These are phyloP conservation scores for Kuraishia piskuri DNA, from an alignment of 805 yeast genomes.

Conservation along the genomic window DNA sequence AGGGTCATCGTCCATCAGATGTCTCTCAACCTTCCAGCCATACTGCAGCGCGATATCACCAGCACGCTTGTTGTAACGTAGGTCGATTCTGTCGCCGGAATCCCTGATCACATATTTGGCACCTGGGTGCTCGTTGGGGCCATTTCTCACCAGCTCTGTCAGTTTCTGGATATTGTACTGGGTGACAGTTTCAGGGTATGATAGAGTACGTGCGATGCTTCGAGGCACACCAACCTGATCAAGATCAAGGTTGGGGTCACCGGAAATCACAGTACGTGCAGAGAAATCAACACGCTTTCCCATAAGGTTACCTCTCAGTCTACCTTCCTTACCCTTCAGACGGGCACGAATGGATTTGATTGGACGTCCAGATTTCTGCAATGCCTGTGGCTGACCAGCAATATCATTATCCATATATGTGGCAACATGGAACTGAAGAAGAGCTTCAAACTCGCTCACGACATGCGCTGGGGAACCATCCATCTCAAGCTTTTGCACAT, in stretches of 20 bases:
- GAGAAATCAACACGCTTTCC: constrained; percentile 99
- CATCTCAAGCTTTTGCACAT: constrained; percentile 94
- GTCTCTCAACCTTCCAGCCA: constrained; percentile 99
- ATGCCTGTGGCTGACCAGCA: constrained; percentile 99
- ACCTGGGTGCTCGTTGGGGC: constrained; percentile 99
- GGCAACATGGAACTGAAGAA: constrained; percentile 95
- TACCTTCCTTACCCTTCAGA: constrained; percentile 98
- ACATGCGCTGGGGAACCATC: constrained; percentile 99
- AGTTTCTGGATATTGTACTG: constrained; percentile 93
- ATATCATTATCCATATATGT: constrained; percentile 99
- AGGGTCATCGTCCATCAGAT: constrained; percentile 94
- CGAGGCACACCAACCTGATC: constrained; percentile 99
- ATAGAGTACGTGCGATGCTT: constrained; percentile 88
- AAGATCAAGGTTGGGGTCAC: constrained; percentile 95
- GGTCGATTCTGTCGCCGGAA: constrained; percentile 96
- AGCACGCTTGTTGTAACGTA: constrained; percentile 94
- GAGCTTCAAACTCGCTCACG: constrained; percentile 89
- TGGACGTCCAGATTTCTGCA: constrained; percentile 98
- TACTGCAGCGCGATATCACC: constrained; percentile 97
- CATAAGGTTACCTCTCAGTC: constrained; percentile 97
- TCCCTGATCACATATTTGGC: constrained; percentile 98
- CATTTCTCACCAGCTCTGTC: constrained; percentile 91
- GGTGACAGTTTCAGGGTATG: constrained; percentile 96
- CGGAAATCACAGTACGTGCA: constrained; percentile 98
- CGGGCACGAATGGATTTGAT: constrained; percentile 98